Percentiles rank a stretch among this genome's conserved stretches.
Evolutionary conservation across 2,329 filamentous ascomycete genomes (phyloP).

Genomic region (Paracorniculantispora psalliotae): DNA sequence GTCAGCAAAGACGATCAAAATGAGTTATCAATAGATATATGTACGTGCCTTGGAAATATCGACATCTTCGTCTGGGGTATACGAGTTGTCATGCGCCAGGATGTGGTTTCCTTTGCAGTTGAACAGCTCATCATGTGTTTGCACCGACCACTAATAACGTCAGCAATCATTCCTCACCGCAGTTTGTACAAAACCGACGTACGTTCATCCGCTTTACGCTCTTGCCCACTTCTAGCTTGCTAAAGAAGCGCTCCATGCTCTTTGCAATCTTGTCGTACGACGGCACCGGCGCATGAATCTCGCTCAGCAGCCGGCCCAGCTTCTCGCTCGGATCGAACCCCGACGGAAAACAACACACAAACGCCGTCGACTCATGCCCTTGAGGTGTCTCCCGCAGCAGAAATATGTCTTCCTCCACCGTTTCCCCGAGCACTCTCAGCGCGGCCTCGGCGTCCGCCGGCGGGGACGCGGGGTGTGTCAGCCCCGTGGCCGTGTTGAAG

Average conservation of each 20-base stretch:
- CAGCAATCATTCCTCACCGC: too few relatives aligned
- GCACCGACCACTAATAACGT: slow-evolving; percentile 41
- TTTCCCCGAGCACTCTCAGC: slow-evolving; percentile 41
- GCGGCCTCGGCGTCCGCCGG: slow-evolving; percentile 26
- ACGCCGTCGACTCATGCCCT: slow-evolving; percentile 42
- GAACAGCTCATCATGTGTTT: slow-evolving; percentile 39
- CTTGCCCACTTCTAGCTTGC: slow-evolving; percentile 42
- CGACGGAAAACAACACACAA: slow-evolving; percentile 47
- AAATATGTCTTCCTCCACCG: slow-evolving; percentile 52
- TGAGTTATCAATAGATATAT: background rate
- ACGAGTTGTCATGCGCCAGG: slow-evolving; percentile 25
- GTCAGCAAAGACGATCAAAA: too few relatives aligned
- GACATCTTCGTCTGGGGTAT: slow-evolving; percentile 31
- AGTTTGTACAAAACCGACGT: slow-evolving; percentile 15
- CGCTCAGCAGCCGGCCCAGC: slow-evolving; percentile 41
- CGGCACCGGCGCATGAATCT: slow-evolving; percentile 50
- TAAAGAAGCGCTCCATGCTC: slow-evolving; percentile 53
- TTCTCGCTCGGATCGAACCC: slow-evolving; percentile 49
- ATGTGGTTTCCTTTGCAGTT: slow-evolving; percentile 34
- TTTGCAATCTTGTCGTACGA: slow-evolving; percentile 48
- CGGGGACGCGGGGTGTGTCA: background rate
- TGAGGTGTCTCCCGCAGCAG: slow-evolving; percentile 38
- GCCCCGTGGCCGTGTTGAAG: slow-evolving; percentile 19
- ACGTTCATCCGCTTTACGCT: slow-evolving; percentile 48
- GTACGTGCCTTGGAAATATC: slow-evolving; percentile 33